Conservation (phyloP, 441 rosid genomes). For the Pelargonium cotyledonis region DNA sequence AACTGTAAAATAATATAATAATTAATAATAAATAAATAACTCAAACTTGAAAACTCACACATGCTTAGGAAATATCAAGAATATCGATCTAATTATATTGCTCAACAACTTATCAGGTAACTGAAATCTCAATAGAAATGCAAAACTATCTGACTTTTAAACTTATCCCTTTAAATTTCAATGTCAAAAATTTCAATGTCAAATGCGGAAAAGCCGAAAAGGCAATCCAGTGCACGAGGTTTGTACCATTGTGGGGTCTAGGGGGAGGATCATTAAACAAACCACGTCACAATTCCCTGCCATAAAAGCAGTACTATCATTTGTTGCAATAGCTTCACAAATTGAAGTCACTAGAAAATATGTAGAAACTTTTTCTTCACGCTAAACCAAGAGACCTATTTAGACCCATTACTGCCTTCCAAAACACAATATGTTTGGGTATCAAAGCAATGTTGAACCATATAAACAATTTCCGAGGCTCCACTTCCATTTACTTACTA, state of each 20-base stretch:
- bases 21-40: constrained; percentile 13
- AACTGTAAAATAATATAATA: constrained; percentile 38
- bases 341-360: background rate
- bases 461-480: background rate
- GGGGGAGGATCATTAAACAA: background rate
- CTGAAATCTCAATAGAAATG: background rate
- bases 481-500: background rate
- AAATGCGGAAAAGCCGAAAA: no score
- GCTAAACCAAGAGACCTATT: background rate
- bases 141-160: background rate
- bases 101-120: background rate
- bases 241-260: no score
- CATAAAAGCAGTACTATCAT: constrained; percentile 1
- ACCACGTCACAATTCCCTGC: background rate
- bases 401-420: background rate
- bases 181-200: background rate
- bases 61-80: background rate
- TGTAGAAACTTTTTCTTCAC: background rate
- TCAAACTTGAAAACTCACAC: constrained; percentile 15
- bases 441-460: background rate
- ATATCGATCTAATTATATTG: background rate
- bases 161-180: background rate
- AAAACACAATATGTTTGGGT: background rate
- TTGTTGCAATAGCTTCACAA: background rate
- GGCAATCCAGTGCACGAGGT: no score